Conservation (phyloP, 192 early-diverging fungal genomes). For the Entomortierella parvispora region DNA sequence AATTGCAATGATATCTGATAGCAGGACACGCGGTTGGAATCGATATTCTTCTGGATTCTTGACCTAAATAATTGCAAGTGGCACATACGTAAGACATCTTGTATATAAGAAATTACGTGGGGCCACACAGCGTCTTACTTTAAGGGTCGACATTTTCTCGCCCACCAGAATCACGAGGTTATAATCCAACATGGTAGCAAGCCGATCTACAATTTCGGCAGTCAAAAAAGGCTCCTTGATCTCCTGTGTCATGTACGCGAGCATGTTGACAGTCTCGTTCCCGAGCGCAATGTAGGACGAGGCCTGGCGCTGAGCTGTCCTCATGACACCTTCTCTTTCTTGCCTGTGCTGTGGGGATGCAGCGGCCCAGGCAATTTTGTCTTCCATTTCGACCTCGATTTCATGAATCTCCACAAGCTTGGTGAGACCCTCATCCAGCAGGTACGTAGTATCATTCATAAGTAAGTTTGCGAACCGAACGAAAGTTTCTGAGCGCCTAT, state of each 20-base stretch:
- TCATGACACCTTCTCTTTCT: constrained; percentile 69
- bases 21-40: constrained; percentile 85
- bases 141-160: constrained; percentile 89
- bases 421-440: constrained; percentile 91
- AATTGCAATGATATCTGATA: constrained; percentile 87
- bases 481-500: constrained; percentile 72
- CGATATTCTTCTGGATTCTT: constrained; percentile 87
- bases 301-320: constrained; percentile 84
- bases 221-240: constrained; percentile 89
- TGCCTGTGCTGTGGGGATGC: constrained; percentile 64
- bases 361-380: constrained; percentile 59
- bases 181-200: constrained; percentile 98
- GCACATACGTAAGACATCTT: not conserved
- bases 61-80: constrained; percentile 57
- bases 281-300: constrained; percentile 86
- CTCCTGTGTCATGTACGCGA: constrained; percentile 82
- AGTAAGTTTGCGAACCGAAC: constrained; percentile 89
- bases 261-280: constrained; percentile 94
- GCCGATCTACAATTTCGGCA: constrained; percentile 87
- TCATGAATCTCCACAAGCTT: constrained; percentile 87
- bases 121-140: constrained; percentile 57
- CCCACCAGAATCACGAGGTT: constrained; percentile 92
- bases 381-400: constrained; percentile 82
- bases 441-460: constrained; percentile 96
- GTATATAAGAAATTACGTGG: not conserved